Evolutionary conservation across 208 protist genomes (phyloP).

Genomic region (Histomonas meleagridis): DNA sequence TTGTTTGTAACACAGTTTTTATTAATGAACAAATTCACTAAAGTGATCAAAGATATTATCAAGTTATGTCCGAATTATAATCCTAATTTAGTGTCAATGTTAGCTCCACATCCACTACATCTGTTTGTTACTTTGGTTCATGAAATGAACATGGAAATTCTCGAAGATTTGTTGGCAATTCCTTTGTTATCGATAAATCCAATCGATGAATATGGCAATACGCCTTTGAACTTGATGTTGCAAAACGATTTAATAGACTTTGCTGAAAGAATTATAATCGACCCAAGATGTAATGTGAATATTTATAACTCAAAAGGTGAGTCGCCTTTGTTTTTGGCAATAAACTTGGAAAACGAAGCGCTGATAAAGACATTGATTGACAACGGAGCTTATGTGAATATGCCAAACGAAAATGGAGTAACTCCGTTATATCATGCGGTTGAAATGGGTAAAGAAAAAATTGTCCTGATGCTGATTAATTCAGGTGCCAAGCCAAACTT

Average conservation of each 20-base stretch:
- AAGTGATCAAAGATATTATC: not conserved
- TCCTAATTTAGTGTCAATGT: not conserved
- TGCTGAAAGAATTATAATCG: not conserved
- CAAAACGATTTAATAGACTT: not conserved
- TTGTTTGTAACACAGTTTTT: not conserved
- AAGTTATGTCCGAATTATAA: not conserved
- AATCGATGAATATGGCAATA: not conserved
- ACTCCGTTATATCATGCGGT: not conserved
- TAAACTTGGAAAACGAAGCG: not conserved
- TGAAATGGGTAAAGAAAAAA: not conserved
- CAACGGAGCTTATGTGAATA: not conserved
- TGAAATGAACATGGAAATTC: not conserved
- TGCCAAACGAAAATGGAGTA: not conserved
- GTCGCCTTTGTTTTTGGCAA: not conserved
- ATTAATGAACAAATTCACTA: not conserved
- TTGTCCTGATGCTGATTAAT: not conserved
- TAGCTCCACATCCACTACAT: not conserved
- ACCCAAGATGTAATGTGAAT: not conserved
- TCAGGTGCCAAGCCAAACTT: not conserved
- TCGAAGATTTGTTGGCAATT: too few species aligned
- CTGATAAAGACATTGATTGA: not conserved
- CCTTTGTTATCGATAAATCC: too few species aligned
- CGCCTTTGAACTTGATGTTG: not conserved
- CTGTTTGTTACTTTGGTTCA: not conserved
- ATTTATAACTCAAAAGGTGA: not conserved